Conservation (phyloP, 768 basidiomycete species). For the Phaeotremella fagi region DNA sequence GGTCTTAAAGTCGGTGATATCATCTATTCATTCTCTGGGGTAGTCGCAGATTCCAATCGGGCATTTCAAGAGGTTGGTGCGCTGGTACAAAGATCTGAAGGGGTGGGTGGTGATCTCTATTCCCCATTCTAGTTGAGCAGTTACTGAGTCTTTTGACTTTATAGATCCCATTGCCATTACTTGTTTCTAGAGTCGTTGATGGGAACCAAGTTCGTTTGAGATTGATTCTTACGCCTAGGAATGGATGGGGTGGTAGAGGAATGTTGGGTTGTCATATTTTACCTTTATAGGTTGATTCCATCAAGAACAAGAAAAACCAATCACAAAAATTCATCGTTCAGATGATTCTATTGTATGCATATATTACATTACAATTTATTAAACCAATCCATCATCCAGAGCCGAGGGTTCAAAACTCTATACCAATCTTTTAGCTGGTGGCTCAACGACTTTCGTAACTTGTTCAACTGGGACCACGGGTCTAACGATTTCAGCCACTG, state of each 20-base stretch:
- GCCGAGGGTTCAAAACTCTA: neutral
- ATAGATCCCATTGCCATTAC: conserved; percentile 16
- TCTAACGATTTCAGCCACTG: conserved; percentile 42
- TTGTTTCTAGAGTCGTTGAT: conserved; percentile 16
- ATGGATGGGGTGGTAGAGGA: conserved; percentile 83
- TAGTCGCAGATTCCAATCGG: conserved; percentile 62
- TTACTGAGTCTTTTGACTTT: neutral
- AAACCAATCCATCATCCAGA: neutral
- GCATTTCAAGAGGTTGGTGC: conserved; percentile 66
- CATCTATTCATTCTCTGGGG: conserved; percentile 51
- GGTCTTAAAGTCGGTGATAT: conserved; percentile 21
- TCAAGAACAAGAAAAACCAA: neutral
- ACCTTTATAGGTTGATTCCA: conserved; percentile 19
- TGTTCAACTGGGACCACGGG: conserved; percentile 16
- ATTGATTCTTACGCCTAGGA: conserved; percentile 62
- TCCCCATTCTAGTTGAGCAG: neutral
- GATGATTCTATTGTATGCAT: neutral
- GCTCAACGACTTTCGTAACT: conserved; percentile 5
- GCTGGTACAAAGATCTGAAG: conserved; percentile 71
- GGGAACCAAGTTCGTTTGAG: conserved; percentile 36
- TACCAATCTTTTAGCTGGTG: conserved; percentile 13
- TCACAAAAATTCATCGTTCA: neutral
- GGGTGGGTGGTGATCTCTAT: conserved; percentile 54
- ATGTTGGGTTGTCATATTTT: conserved; percentile 61
- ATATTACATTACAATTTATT: neutral